Conservation (phyloP, 306 rosid species). For the Canavalia gladiata region DNA sequence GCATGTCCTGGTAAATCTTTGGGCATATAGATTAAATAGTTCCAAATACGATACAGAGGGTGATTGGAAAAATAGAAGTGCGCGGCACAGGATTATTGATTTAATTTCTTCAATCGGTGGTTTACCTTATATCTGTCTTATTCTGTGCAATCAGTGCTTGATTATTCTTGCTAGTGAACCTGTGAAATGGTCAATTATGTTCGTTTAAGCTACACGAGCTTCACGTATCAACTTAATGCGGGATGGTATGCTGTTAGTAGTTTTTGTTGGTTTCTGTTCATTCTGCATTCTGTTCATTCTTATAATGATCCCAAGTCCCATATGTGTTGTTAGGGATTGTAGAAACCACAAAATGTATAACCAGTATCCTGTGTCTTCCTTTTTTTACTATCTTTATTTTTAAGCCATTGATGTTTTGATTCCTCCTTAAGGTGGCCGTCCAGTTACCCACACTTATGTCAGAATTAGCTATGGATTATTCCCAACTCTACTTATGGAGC, state of each 20-base stretch:
- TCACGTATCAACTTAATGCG: neutral
- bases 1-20: too few species aligned
- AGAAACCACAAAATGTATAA: slow-evolving; percentile 26
- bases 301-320: neutral
- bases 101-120: neutral
- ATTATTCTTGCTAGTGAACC: neutral
- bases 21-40: neutral
- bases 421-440: neutral
- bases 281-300: neutral
- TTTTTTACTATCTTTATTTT: neutral
- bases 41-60: neutral
- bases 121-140: neutral
- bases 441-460: neutral
- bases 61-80: neutral
- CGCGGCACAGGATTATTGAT: neutral
- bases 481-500: neutral
- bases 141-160: neutral
- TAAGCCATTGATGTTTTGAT: neutral
- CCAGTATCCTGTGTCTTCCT: neutral
- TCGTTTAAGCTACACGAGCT: slow-evolving; percentile 13
- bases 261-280: neutral
- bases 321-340: neutral
- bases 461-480: too few species aligned
- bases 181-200: neutral
- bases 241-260: neutral